Conservation (phyloP, 2,329 filamentous ascomycete genomes). For the Colletotrichum gloeosporioides region DNA sequence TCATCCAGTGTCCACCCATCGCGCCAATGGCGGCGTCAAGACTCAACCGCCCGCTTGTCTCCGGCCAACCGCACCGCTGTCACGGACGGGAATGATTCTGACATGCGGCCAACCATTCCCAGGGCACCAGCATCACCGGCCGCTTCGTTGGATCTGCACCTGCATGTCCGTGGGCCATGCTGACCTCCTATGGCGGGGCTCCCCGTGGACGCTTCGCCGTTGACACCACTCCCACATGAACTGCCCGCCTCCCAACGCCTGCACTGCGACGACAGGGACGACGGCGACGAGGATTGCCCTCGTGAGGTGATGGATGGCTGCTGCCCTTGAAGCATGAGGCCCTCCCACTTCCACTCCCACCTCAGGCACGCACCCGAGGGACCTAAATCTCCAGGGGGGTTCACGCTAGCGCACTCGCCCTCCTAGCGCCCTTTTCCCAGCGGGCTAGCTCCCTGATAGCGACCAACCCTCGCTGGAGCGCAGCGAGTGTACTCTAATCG, state of each 20-base stretch:
- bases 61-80: not conserved
- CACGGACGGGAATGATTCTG: not conserved
- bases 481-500: not conserved
- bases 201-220: not conserved
- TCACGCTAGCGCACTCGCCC: conserved; percentile 8
- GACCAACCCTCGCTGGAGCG: not conserved
- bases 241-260: not conserved
- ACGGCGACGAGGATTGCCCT: not conserved
- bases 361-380: not conserved
- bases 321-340: not conserved
- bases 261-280: not conserved
- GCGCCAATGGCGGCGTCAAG: not conserved
- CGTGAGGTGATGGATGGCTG: not conserved
- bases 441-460: not conserved
- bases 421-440: not conserved
- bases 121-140: not conserved
- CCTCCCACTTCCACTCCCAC: not conserved
- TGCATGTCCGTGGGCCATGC: not conserved
- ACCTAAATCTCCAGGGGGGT: not conserved
- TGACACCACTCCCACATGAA: not conserved
- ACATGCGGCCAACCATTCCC: conserved; percentile 5
- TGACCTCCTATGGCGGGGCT: not conserved
- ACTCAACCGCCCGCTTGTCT: not conserved
- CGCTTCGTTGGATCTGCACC: conserved; percentile 1
- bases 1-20: not conserved